Evolutionary conservation across 1,139 yeast genomes (phyloP), one percentile per base, ranked within the genome.

Genomic region (Suhomyces bribrorum): DNA sequence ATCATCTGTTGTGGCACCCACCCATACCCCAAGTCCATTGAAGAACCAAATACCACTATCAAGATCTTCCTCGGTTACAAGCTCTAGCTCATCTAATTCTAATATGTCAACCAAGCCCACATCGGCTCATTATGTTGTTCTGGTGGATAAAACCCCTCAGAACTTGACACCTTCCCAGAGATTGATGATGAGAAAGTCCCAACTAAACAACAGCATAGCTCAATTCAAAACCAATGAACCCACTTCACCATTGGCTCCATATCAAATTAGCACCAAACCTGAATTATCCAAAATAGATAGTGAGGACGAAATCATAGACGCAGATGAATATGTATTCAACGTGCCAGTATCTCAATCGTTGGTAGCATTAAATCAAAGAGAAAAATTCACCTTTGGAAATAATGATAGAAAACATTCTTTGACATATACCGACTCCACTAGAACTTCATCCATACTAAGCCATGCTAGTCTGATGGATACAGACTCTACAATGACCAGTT

Each of bases 301-400:
- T 38, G 74, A 78, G 15, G 84, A 79, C 43, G 81, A 75, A 38
- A 78, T 78, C 25, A 46, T 65, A 32, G 79, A 81, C 5, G 77
- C 69, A 34, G 75, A 75, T 37, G 62, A 71, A 13, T 64, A 74
- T 24, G 76, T 81, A 45, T 80, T 69, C 62, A 82, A 83, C 49
- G 85, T 83, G 12, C 89, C 88, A 2, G 59, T 79, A 31, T 73
- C 85, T 0, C 82, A 79, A 37, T 73, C 84, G 0, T 56, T 69
- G 26, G 45, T 53, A 11, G 49, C 67, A 3, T 39, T 63, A 13
- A 47, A 57, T 23, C 59, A 58, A 27, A 54, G 56, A 26, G 69
- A 66, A 38, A 56, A 50, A 31, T 51, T 52, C 27, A 41, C 53
- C 14, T 48, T 61, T 50, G 52, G 47, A 8, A 56, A 54, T 36